Percentiles rank a stretch among this genome's conserved stretches.
These are phyloP conservation scores for Paecilomyces sp. DNA, from an alignment of 2,329 filamentous ascomycete genomes.

Conservation along the genomic window DNA sequence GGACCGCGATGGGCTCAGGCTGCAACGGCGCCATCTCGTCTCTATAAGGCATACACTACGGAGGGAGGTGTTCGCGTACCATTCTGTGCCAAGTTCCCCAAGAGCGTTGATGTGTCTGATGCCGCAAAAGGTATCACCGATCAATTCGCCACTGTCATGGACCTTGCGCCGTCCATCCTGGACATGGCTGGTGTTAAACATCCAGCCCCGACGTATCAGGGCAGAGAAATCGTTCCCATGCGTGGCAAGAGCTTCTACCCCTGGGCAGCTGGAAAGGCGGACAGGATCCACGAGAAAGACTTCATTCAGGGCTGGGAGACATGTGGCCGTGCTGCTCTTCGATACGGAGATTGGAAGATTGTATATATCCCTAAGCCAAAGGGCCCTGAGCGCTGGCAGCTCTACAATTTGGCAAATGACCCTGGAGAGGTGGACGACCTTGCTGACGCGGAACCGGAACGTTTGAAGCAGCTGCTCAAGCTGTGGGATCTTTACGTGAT, in stretches of 20 bases:
- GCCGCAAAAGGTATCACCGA: conserved; percentile 38
- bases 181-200: conserved; percentile 39
- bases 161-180: conserved; percentile 42
- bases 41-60: conserved; percentile 45
- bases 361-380: conserved; percentile 52
- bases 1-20: conserved; percentile 52
- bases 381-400: conserved; percentile 50
- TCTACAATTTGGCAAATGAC: conserved; percentile 48
- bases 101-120: conserved; percentile 13
- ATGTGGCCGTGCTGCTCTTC: conserved; percentile 48
- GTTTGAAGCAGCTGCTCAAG: conserved; percentile 42
- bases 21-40: conserved; percentile 43
- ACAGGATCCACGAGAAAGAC: conserved; percentile 43
- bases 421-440: conserved; percentile 46
- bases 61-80: conserved; percentile 49
- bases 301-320: conserved; percentile 53
- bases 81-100: conserved; percentile 41
- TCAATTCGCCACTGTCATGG: conserved; percentile 49
- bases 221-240: conserved; percentile 45
- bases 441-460: conserved; percentile 33
- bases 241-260: conserved; percentile 42
- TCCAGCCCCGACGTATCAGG: conserved; percentile 47
- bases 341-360: conserved; percentile 52
- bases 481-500: conserved; percentile 53
- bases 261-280: conserved; percentile 28